Evolutionary conservation across 208 protist genomes (phyloP).

Genomic region (Phytomonas serpens): DNA sequence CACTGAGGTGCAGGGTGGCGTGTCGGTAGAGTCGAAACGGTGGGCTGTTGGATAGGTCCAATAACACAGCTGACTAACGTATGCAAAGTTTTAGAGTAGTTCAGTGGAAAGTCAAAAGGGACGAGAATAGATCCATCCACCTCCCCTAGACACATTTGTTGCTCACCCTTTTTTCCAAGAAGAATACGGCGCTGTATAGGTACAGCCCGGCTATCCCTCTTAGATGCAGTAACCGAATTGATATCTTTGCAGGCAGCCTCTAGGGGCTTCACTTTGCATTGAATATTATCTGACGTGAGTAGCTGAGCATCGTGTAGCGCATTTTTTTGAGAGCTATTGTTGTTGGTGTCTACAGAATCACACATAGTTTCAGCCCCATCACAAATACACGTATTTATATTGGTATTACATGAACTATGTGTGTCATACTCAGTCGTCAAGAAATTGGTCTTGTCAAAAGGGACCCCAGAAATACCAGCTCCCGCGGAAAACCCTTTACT

Average conservation of each 20-base stretch:
- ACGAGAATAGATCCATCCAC: constrained; percentile 34
- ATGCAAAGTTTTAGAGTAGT: constrained; percentile 55
- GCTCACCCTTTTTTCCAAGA: constrained; percentile 46
- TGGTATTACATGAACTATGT: not conserved
- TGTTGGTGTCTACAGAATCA: not conserved
- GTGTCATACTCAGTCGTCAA: not conserved
- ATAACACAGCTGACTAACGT: constrained; percentile 64
- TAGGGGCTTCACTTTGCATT: constrained; percentile 3
- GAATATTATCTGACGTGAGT: not conserved
- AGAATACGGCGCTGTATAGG: constrained; percentile 56
- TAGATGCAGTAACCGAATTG: not conserved
- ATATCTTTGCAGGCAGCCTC: not conserved
- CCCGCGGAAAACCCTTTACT: not conserved
- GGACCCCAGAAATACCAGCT: not conserved
- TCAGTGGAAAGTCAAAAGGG: constrained; percentile 29
- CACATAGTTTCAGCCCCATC: not conserved
- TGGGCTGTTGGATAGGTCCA: constrained; percentile 74
- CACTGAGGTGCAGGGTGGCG: constrained; percentile 70
- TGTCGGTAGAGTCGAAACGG: constrained; percentile 45
- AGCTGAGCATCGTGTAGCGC: not conserved
- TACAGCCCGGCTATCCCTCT: not conserved
- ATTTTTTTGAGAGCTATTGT: not conserved
- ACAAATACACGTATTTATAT: not conserved
- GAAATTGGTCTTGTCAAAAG: constrained; percentile 7
- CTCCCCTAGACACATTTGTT: constrained; percentile 33